Base-by-base conservation (phyloP, 1,284 basidiomycete species). In the Melampsora larici-populina region DNA sequence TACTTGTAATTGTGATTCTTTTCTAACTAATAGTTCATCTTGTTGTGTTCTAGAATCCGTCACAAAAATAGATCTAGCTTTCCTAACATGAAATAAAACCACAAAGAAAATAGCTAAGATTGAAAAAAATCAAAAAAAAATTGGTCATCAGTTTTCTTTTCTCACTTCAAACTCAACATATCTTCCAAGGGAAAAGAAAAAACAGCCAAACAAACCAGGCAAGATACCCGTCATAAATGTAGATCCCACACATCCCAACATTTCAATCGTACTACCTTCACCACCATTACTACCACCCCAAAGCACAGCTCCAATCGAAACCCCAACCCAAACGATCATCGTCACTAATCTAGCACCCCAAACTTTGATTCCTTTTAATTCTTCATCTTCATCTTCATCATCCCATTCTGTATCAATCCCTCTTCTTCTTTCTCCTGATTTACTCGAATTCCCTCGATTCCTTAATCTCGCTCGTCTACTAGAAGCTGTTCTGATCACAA, bases 31-130 rank as follows among this genome's bases (percentile, higher is more conserved):
- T 0, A 68, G 29, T 43, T 68, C 66, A 48, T 68, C 36, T 33
- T 68, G 66, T 40, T 40, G 21, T 40, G 21, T 43, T 48, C 43
- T 21, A 11, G 66, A 36, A 21, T 68, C 66, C 26, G 68, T 65
- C 13, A 80, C 75, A 60, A 82, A 81, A 71, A 83, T 83, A 0
- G 80, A 79, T 15, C 82, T 79, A 0, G 82, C 81, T 24, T 79
- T 79, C 24, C 81, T 79, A 31, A 83, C 79, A 79, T 83, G 82
- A 78, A 83, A 83, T n/a, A 83, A 79, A 40, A 80, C 75, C 46
- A 83, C 80, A 76, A 81, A 82, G 65, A 82, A 81, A 26, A 79
- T 36, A n/a, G 82, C 82, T 81, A 78, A 5, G 4, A 29, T n/a
- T 5, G 21, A 0, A 51, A 4, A 40, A 18, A 72, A 55, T 15